These are phyloP conservation scores for Paramecium tetraurelia DNA, from an alignment of 73 alveolate species.

Conservation along the genomic window DNA sequence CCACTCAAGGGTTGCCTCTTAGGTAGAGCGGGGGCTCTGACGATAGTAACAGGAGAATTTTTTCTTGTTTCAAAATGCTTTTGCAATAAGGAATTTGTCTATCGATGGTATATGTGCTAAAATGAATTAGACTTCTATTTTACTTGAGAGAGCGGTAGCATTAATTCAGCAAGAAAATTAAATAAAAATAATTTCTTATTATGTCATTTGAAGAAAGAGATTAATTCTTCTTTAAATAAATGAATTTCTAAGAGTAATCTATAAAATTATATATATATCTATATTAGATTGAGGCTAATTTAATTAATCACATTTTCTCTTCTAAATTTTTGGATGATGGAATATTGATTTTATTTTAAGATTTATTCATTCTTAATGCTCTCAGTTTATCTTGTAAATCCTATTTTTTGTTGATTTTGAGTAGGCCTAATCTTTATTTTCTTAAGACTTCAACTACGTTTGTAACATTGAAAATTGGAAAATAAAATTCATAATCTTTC, in stretches of 20 bases:
- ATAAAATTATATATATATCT: background rate
- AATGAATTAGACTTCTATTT: background rate
- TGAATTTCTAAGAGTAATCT: background rate
- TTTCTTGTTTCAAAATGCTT: constrained; percentile 24
- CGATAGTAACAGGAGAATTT: background rate
- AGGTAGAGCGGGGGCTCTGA: background rate
- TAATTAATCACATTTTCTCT: background rate
- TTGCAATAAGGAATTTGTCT: background rate
- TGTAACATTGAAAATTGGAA: background rate
- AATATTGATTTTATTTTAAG: background rate
- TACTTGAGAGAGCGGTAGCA: background rate
- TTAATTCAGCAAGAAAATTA: background rate
- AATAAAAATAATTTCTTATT: background rate
- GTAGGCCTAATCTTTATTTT: background rate
- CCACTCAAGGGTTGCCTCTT: background rate
- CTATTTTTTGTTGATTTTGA: background rate
- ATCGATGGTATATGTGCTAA: background rate
- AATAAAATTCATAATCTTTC: background rate
- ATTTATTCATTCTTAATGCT: background rate
- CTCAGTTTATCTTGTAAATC: background rate
- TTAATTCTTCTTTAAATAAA: background rate
- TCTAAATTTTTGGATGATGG: background rate
- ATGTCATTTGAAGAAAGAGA: background rate
- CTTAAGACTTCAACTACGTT: background rate
- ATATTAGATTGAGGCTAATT: background rate